Base-by-base conservation (phyloP, 805 yeast species). In the Saccharomycopsis olivae region DNA sequence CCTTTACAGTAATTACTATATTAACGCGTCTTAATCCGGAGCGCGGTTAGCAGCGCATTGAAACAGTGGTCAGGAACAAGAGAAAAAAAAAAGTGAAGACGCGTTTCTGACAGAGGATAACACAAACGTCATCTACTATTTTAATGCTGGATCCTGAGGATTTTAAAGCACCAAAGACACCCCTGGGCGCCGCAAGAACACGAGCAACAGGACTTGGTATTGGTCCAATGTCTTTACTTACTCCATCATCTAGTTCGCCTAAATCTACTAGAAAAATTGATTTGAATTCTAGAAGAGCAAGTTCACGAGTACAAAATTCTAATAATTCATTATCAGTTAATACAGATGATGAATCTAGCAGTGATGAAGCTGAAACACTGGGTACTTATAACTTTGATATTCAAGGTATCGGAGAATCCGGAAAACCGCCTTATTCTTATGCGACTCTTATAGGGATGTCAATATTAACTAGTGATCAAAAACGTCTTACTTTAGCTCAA, bases 371-470 rank as follows among this genome's bases (percentile, higher is more conserved):
- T 13, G 18, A 27, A 14, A 19, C 15, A 17, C 21, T 21, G 39
- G 4, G 9, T 21, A 36, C 14, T 19, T 38, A 3, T n/a, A 36
- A 33, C n/a, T 29, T 44, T 10, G 44, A 39, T 15, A 42, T 45
- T 16, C 29, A 28, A 28, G 46, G 47, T 4, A 28, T 45, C 15
- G 48, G 47, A 11, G 33, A 41, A n/a, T 8, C 35, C 19, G 68
- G 61, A 38, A 89, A 92, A 58, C 98, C 98, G 2, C 95, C 95
- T 1, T 88, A 78, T 57, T 85, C 96, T 4, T 89, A 89, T 55
- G 98, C 98, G 3, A 79, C 87, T 38, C 68, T 89, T 44, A 89
- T 89, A 47, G 96, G 95, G 2, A 78, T 89, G 80, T 89, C 97
- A 1, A 83, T 89, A 36, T 63, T 89, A 48, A 73, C 92, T 46